Evolutionary conservation across 2,329 filamentous ascomycete genomes (phyloP), one percentile per base, ranked within the genome.

Genomic region (Grosmannia clavigera): DNA sequence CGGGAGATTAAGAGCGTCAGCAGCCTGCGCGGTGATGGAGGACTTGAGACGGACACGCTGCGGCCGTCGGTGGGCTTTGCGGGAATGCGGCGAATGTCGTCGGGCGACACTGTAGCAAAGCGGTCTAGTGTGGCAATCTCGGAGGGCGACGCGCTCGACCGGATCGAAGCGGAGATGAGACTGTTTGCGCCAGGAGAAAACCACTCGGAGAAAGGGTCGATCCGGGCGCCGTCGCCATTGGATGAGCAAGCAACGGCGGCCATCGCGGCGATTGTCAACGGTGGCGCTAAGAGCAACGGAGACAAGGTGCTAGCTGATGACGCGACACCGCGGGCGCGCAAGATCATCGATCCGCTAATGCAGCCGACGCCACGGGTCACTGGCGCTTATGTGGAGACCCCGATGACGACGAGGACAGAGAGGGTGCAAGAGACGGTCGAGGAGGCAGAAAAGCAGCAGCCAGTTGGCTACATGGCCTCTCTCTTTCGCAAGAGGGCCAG

Each of bases 331-430:
- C 73, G 73, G 53, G 70, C 77, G 3, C 60, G 61, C 16, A 80
- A 73, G 64, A 59, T 64, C 10, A 64, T 65, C 50, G 78, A 82
- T 61, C 75, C 76, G 12, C 61, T 78, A 40, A 73, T 72, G 35
- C 76, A 78, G 69, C 78, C 79, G 7, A 83, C 81, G 3, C 81
- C 81, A 2, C 76, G 71, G 57, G 74, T 83, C 3, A 77, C 74
- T 0, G 81, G 81, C 0, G 81, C 81, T 3, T 84, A 78, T 61
- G 74, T 83, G 11, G 80, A 83, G 60, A 83, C 81, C 2, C 80
- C 81, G 1, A 75, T 74, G 9, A 79, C 78, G 5, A 67, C 73
- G 51, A 76, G 73, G 64, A 68, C 71, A 10, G 73, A 75, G 54
- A 73, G 69, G 50, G 55, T 58, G n/a, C 64, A 66, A 16, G 62